Base-by-base conservation (phyloP, 352 stramenopile genomes). In the Aphanomyces invadans region DNA sequence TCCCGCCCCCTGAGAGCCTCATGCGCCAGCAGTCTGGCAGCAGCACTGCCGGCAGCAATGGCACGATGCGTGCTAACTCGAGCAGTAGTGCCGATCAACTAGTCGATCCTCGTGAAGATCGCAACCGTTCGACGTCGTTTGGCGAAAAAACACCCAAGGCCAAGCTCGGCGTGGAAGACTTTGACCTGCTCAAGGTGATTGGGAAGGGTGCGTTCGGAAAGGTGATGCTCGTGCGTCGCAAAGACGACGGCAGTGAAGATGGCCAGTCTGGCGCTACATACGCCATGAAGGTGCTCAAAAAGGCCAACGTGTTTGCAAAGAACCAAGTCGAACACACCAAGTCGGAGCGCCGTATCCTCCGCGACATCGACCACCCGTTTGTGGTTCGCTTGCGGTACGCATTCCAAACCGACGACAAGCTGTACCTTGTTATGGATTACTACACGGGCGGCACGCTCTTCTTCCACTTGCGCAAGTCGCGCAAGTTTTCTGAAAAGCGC, bases 131-230 rank as follows among this genome's bases (percentile, higher is more conserved):
- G 68, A 78, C 46, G 70, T 76, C 25, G 74, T 80, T 54, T 84
- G 66, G 68, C 0, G 57, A 62, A 44, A 38, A 67, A 28, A 67
- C 70, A 31, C 26, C 57, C 15, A 89, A 87, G 68, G 73, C 68
- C 1, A 92, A 92, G 69, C 74, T 93, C 25, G 87, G 79, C 55
- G 86, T 97, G 19, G 89, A 97, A 42, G 94, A 98, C 74, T 98
- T 98, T 69, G 87, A 98, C 62, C 70, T 98, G 68, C 78, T 98
- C 9, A 97, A 97, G 73, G 91, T 98, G 21, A 95, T 98, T 55
- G 95, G 95, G 28, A 98, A 98, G 70, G 94, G 94, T 29, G 88
- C 89, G 7, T 98, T 98, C 70, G 94, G 94, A 39, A 98, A 98
- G 74, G 94, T 98, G 2, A 97, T 98, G 83, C 76, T 98, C 21